Conservation (phyloP, 169 alveolate genomes). For the Eimeria sp. region DNA sequence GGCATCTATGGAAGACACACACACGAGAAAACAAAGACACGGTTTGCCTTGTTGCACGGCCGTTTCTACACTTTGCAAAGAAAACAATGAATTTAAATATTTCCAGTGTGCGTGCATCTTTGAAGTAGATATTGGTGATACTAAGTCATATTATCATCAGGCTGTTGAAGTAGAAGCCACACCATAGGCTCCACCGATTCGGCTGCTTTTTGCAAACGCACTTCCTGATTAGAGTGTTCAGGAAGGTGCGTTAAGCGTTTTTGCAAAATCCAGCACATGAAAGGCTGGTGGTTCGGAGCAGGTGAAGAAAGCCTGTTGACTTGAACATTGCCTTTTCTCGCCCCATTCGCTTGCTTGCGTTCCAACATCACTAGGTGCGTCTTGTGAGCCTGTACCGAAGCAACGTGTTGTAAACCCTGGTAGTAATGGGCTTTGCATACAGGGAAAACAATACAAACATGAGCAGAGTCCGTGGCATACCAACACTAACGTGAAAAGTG, state of each 20-base stretch:
- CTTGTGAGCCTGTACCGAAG: not conserved
- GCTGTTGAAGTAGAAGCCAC: not conserved
- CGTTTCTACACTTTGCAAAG: not conserved
- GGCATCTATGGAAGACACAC: not conserved
- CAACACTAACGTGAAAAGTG: not conserved
- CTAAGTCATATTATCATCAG: not conserved
- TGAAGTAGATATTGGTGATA: not conserved
- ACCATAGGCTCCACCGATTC: not conserved
- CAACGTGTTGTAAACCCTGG: not conserved
- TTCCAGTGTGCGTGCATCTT: not conserved
- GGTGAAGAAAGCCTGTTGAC: not conserved
- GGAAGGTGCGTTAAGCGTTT: not conserved
- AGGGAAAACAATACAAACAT: not conserved
- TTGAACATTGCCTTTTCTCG: not conserved
- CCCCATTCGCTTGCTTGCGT: not conserved
- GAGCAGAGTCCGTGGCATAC: not conserved
- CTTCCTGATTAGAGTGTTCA: not conserved
- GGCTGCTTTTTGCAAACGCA: not conserved
- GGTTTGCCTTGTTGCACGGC: not conserved
- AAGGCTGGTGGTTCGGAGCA: not conserved
- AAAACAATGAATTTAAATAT: not conserved
- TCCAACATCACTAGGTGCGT: not conserved
- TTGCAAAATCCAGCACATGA: not conserved
- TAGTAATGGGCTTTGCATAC: not conserved
- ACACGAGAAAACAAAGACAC: not conserved